Conservation (phyloP, 192 early-diverging fungal genomes). For the Chytriomyces sp. region DNA sequence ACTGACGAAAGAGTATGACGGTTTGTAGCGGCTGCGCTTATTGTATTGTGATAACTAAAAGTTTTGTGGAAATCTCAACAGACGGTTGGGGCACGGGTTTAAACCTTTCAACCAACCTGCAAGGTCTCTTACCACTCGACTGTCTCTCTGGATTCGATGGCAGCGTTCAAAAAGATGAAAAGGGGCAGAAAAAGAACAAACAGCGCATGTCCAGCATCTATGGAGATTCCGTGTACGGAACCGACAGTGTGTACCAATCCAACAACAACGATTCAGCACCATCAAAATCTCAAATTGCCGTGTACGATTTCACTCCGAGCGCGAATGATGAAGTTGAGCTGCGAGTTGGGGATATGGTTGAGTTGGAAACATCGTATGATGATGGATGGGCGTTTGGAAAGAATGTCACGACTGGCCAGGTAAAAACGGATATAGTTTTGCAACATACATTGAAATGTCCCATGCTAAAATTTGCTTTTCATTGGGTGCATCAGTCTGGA, state of each 20-base stretch:
- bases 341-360: constrained; percentile 17
- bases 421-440: not conserved
- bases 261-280: too few relatives aligned
- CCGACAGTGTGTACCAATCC: not conserved
- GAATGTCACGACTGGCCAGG: not conserved
- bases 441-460: too few relatives aligned
- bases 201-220: constrained; percentile 19
- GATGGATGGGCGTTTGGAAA: not conserved
- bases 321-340: constrained; percentile 30
- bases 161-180: not conserved
- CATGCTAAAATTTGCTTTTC: too few relatives aligned
- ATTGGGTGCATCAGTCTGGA: not conserved
- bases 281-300: not conserved
- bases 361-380: constrained; percentile 5
- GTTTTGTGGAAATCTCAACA: not conserved
- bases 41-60: constrained; percentile 16
- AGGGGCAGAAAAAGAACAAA: constrained; percentile 28
- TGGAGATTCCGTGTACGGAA: not conserved
- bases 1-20: constrained; percentile 20
- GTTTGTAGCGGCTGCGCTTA: constrained; percentile 24
- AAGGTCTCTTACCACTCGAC: constrained; percentile 56
- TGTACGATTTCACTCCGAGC: constrained; percentile 18
- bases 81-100: constrained; percentile 59
- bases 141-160: constrained; percentile 39
- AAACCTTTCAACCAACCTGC: constrained; percentile 53